Conservation (phyloP, 768 basidiomycete species). For the Boletus coccyginus region DNA sequence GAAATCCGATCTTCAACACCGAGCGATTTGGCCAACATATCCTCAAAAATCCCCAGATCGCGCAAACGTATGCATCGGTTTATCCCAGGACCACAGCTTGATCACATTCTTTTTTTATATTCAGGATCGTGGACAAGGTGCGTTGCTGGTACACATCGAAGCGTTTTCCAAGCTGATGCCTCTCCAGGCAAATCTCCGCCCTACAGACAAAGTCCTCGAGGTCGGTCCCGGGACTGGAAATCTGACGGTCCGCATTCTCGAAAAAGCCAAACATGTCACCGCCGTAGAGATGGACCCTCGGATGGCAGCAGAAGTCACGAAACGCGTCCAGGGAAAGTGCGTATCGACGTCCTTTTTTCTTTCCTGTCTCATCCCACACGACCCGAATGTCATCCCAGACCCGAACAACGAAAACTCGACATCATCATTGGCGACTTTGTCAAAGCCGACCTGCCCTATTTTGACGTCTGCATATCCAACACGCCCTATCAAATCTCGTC, state of each 20-base stretch:
- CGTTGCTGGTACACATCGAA: background rate
- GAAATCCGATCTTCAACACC: constrained; percentile 94
- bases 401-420: constrained; percentile 92
- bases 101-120: constrained; percentile 8
- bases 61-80: constrained; percentile 67
- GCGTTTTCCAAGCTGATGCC: constrained; percentile 1
- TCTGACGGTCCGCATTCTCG: constrained; percentile 88
- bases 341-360: constrained; percentile 35
- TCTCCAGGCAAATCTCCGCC: constrained; percentile 79
- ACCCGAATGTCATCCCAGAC: constrained; percentile 44
- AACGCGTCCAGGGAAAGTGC: constrained; percentile 97
- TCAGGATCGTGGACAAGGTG: constrained; percentile 64
- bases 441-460: constrained; percentile 96
- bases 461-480: constrained; percentile 99
- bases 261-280: constrained; percentile 88
- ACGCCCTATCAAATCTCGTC: constrained; percentile 99
- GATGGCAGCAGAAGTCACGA: constrained; percentile 97
- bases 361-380: background rate
- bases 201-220: constrained; percentile 95
- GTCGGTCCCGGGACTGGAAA: constrained; percentile 99
- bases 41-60: constrained; percentile 88
- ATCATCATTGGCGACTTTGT: constrained; percentile 97
- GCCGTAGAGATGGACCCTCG: constrained; percentile 98
- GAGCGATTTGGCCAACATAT: constrained; percentile 98
- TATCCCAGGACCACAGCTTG: constrained; percentile 17